A percentile compares a stretch with the other conserved stretches of the same genome.
Evolutionary conservation across 2,329 filamentous ascomycete genomes (phyloP).

Genomic region (Teratosphaeriaceae sp.): DNA sequence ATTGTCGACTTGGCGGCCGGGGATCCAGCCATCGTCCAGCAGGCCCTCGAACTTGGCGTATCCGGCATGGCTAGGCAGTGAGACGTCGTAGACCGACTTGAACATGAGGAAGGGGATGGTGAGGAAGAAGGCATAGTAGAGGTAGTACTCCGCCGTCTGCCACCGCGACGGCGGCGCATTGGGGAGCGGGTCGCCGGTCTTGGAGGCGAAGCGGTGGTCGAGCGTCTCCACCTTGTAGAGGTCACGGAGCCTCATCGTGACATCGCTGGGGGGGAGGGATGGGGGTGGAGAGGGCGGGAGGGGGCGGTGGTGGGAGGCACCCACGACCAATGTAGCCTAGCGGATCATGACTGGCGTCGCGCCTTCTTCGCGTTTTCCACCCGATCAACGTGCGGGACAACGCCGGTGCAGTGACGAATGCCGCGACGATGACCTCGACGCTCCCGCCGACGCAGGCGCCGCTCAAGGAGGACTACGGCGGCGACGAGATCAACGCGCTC

Average conservation of each 20-base stretch:
- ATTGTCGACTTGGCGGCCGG: slow-evolving; percentile 84
- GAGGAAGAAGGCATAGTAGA: slow-evolving; percentile 67
- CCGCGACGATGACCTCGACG: slow-evolving; percentile 13
- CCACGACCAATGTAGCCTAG: no score
- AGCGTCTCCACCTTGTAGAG: slow-evolving; percentile 61
- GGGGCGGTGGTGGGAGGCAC: no score
- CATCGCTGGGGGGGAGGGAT: neutral
- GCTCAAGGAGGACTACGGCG: slow-evolving; percentile 39
- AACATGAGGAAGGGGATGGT: slow-evolving; percentile 75
- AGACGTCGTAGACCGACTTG: slow-evolving; percentile 80
- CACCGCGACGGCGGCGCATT: slow-evolving; percentile 63
- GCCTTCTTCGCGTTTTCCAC: neutral
- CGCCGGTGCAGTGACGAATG: slow-evolving; percentile 31
- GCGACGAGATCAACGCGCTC: slow-evolving; percentile 92
- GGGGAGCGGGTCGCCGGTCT: slow-evolving; percentile 35
- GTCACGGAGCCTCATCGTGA: slow-evolving; percentile 6
- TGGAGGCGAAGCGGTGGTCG: slow-evolving; percentile 66
- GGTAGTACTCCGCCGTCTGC: slow-evolving; percentile 76
- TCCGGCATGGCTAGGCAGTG: slow-evolving; percentile 75
- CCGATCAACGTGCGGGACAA: slow-evolving; percentile 46
- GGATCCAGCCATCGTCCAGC: slow-evolving; percentile 82
- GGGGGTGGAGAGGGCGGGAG: no score
- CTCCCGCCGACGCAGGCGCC: slow-evolving; percentile 29
- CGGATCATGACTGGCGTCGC: neutral
- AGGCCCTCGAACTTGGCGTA: slow-evolving; percentile 67